These are phyloP conservation scores for Mrakiaceae sp. DNA, from an alignment of 1,284 basidiomycete genomes.

Conservation along the genomic window DNA sequence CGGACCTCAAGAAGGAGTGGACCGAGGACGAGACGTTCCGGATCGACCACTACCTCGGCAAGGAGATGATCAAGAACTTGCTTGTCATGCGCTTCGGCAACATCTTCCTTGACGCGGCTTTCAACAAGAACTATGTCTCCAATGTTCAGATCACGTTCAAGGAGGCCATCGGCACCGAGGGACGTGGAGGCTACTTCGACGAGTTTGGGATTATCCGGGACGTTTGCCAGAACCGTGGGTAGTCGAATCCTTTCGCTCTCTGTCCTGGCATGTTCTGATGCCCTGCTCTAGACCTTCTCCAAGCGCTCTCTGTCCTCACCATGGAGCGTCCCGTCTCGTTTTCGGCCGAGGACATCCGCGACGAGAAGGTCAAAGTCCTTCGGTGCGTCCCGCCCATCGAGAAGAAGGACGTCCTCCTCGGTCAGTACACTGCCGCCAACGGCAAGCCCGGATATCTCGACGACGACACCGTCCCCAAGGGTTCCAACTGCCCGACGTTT, in stretches of 20 bases:
- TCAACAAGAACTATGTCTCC: slow-evolving; percentile 88
- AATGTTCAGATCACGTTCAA: slow-evolving; percentile 98
- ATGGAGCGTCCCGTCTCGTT: slow-evolving; percentile 99
- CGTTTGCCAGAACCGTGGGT: slow-evolving; percentile 88
- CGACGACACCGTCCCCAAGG: slow-evolving; percentile 82
- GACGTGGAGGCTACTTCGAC: slow-evolving; percentile 84
- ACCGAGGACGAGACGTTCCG: slow-evolving; percentile 92
- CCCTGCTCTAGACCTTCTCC: slow-evolving; percentile 59
- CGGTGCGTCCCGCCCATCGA: slow-evolving; percentile 75
- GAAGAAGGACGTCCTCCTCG: slow-evolving; percentile 66
- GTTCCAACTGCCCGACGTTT: slow-evolving; percentile 83
- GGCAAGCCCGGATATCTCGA: slow-evolving; percentile 96
- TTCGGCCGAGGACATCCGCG: slow-evolving; percentile 86
- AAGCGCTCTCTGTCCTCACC: slow-evolving; percentile 80
- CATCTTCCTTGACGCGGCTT: slow-evolving; percentile 67
- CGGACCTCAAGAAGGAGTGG: slow-evolving; percentile 73
- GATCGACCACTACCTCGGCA: slow-evolving; percentile 95
- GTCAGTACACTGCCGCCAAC: slow-evolving; percentile 77
- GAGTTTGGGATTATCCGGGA: slow-evolving; percentile 90
- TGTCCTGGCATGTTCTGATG: slow-evolving; percentile 13
- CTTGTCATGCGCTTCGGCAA: slow-evolving; percentile 90
- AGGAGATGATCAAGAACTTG: slow-evolving; percentile 98
- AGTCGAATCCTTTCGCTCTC: not conserved
- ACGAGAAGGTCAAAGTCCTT: slow-evolving; percentile 96
- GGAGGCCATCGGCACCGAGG: slow-evolving; percentile 94